Base-by-base conservation (phyloP, 371 early-diverging fungal genomes). In the Choanephora cucurbitarum region DNA sequence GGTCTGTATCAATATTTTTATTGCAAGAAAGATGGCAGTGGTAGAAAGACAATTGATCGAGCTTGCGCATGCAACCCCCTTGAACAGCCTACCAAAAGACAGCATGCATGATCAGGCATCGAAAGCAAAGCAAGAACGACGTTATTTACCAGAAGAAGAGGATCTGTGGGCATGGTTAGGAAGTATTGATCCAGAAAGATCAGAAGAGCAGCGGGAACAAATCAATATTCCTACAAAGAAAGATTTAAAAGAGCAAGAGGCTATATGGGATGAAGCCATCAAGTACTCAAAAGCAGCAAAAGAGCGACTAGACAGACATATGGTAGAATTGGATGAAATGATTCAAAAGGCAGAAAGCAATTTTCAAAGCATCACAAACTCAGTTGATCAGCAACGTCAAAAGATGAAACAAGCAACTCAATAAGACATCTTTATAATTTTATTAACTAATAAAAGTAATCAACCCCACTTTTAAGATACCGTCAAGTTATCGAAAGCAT, bases 1-100 rank as follows among this genome's bases (percentile, higher is more conserved):
- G 66, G 64, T 74, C 9, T 13, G 68, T 14, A 63, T 62, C 31
- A 77, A 74, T 31, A 46, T 72, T 10, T 70, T 63, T 32, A 74
- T 74, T 50, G 78, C 75, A 15, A 49, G 52, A 2, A 77, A 74
- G 49, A 67, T 77, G 69, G 59, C 70, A 14, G 56, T 58, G 18
- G 62, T 77, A 17, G 78, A 72, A 44, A 61, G 52, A 22, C 69
- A 67, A 47, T 44, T 77, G 13, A 52, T 46, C 8, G 50, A 54
- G 17, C 37, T 60, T 22, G 32, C 31, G 5, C 34, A 31, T 7
- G 8, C 1, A 17, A 21, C 9, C 7, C 28, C 28, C 7, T 5
- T 7, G 7, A 28, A 7, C 28, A 28, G 7, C 7, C 28, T 28
- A 7, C 28, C 28, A 3, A 28, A 28, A 7, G 28, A 7, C 7